Base-by-base conservation (phyloP, 169 alveolate species). In the Cryptosporidium tyzzeri region DNA sequence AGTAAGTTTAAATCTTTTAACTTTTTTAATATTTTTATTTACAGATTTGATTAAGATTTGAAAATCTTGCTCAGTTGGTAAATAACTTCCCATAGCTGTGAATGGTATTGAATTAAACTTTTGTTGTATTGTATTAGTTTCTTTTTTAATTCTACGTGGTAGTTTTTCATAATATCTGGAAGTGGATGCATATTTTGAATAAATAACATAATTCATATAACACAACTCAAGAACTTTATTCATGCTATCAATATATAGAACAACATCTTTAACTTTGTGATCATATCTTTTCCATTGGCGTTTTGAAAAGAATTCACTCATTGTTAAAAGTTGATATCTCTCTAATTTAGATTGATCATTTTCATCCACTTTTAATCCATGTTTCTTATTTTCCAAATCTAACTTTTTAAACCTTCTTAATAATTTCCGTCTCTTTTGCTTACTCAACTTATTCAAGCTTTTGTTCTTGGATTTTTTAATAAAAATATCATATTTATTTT, bases 61-160 rank as follows among this genome's bases (percentile, higher is more conserved):
- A 29, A 80, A 80, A 45, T 80, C 89, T 16, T 80, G 69, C 8
- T 59, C 73, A 14, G 89, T 80, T 61, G 89, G 89, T 29, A 80
- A 41, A 41, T 80, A 80, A 41, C 89, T 80, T 8, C 89, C 89
- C 55, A 80, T 23, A 29, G 89, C 89, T 16, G 89, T 80, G 68
- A 80, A 80, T 6, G 89, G 89, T 35, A 80, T 65, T 26, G 67
- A 26, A 41, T 59, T 59, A 23, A 80, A 80, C 55, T 65, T 80
- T 80, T 80, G 89, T 0, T 80, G 89, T 80, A 80, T 44, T 29
- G 75, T 67, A 18, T 80, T 80, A 1, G 89, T 44, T 45, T 80
- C 75, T 26, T 80, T 65, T 23, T 80, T 80, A 31, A 80, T 80
- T 39, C 75, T 80, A 0, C 70, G 69, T 80, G 89, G 89, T 7